Percentiles rank a stretch among this genome's conserved stretches.
These are phyloP conservation scores for Sclerotinia minor DNA, from an alignment of 2,329 filamentous ascomycete genomes.

Conservation along the genomic window DNA sequence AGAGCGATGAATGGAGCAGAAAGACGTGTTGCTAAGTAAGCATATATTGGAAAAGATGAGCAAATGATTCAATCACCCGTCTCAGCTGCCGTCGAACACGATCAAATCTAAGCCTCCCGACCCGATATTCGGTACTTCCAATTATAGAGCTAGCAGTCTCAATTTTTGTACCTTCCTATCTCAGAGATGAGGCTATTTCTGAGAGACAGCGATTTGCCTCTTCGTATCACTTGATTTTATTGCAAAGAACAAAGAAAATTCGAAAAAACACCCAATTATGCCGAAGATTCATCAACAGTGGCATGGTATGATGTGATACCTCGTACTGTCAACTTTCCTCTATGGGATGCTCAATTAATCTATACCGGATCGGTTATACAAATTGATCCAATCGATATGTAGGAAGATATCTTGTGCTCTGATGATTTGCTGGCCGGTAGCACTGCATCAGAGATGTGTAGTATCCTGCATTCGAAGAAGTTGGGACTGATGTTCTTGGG, in stretches of 20 bases:
- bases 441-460: not conserved
- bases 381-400: not conserved
- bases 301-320: not conserved
- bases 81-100: slow-evolving; percentile 4
- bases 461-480: not conserved
- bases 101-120: not conserved
- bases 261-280: not conserved
- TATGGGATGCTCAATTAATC: not conserved
- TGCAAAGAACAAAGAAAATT: not conserved
- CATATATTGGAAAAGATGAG: not conserved
- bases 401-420: not conserved
- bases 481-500: not conserved
- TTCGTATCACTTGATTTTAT: not conserved
- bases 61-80: not conserved
- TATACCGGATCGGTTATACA: not conserved
- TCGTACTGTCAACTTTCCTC: not conserved
- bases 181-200: slow-evolving; percentile 1
- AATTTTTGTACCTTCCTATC: slow-evolving; percentile 5
- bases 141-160: not conserved
- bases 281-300: slow-evolving; percentile 20
- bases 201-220: not conserved
- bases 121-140: slow-evolving; percentile 10
- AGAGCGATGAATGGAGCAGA: not conserved
- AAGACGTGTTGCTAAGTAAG: not conserved
- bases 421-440: slow-evolving; percentile 15